phyloP scores from a whole-genome alignment of 2,329 filamentous ascomycete species.

The Sarocladium brachiariae region DNA sequence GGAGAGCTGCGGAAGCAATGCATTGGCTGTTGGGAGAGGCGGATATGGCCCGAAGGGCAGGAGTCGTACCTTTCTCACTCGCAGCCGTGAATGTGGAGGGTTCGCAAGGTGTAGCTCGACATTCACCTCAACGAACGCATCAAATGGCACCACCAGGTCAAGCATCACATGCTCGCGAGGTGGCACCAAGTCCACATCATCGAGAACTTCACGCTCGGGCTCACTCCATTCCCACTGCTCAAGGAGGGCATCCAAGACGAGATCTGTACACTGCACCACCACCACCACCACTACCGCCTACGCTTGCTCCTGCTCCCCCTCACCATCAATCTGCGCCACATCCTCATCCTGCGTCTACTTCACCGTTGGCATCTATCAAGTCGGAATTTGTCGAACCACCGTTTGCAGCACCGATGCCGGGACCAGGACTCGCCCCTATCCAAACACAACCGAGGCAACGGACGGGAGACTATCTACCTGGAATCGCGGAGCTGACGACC shows the following conservation, averaged over 20 bases:
- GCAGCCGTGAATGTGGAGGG: constrained; percentile 47
- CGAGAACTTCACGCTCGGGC: constrained; percentile 16
- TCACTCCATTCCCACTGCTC: constrained; percentile 21
- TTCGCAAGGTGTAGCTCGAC: constrained; percentile 22
- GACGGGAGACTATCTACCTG: constrained; percentile 45
- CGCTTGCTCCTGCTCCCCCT: neutral
- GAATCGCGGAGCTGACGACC: constrained; percentile 57
- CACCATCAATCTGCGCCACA: constrained; percentile 7
- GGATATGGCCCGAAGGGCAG: constrained; percentile 90
- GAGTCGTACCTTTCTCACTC: constrained; percentile 77
- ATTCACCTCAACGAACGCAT: constrained; percentile 26
- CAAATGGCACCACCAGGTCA: constrained; percentile 11
- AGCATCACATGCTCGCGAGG: constrained; percentile 33
- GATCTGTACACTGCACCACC: constrained; percentile 29
- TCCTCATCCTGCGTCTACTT: constrained; percentile 18
- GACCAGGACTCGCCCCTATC: constrained; percentile 46
- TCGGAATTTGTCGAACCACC: neutral
- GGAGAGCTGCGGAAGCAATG: constrained; percentile 95
- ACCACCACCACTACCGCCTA: constrained; percentile 19
- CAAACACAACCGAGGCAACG: constrained; percentile 34
- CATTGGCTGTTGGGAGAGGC: constrained; percentile 93
- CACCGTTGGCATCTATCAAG: constrained; percentile 2
- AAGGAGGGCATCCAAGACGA: constrained; percentile 30
- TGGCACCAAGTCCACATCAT: constrained; percentile 19
- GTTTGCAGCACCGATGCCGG: constrained; percentile 14